A percentile compares a stretch with the other conserved stretches of the same genome.
Evolutionary conservation across 768 basidiomycete genomes (phyloP).

Genomic region (Suillus cothurnatus): DNA sequence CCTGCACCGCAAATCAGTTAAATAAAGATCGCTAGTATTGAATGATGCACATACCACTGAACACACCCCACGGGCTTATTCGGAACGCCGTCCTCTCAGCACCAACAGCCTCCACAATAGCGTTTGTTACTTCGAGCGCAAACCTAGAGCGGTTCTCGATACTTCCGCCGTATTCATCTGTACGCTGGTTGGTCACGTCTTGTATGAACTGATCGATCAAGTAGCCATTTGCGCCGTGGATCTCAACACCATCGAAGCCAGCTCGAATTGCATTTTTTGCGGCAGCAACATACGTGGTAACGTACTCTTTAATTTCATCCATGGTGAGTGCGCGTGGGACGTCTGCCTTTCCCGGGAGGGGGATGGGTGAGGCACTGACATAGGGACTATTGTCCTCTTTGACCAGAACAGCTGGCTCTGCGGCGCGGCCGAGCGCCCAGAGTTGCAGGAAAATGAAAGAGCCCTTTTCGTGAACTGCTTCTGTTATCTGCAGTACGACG

Average conservation of each 20-base stretch:
- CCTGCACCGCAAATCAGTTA: constrained; percentile 28
- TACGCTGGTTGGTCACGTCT: constrained; percentile 54
- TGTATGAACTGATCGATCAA: constrained; percentile 66
- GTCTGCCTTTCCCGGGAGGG: constrained; percentile 16
- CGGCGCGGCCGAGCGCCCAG: constrained; percentile 56
- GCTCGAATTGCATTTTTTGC: constrained; percentile 39
- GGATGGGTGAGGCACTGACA: constrained; percentile 37
- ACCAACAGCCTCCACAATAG: constrained; percentile 54
- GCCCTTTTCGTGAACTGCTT: constrained; percentile 56
- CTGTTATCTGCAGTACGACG: constrained; percentile 46
- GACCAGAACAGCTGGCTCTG: constrained; percentile 34
- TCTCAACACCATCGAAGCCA: constrained; percentile 51
- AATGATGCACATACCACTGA: constrained; percentile 3
- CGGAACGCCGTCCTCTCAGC: constrained; percentile 55
- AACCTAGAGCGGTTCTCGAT: constrained; percentile 63
- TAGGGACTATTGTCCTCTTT: constrained; percentile 35
- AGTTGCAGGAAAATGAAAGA: constrained; percentile 51
- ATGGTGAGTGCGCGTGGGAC: constrained; percentile 23
- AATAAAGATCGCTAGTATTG: constrained; percentile 5
- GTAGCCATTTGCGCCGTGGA: constrained; percentile 47
- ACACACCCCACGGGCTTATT: constrained; percentile 55
- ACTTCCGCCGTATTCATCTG: constrained; percentile 70
- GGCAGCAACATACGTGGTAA: constrained; percentile 31
- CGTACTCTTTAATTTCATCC: constrained; percentile 36
- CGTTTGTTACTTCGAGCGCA: constrained; percentile 53